Evolutionary conservation across 129 eudicot genomes (phyloP).

Genomic region (Flaveria bidentis): DNA sequence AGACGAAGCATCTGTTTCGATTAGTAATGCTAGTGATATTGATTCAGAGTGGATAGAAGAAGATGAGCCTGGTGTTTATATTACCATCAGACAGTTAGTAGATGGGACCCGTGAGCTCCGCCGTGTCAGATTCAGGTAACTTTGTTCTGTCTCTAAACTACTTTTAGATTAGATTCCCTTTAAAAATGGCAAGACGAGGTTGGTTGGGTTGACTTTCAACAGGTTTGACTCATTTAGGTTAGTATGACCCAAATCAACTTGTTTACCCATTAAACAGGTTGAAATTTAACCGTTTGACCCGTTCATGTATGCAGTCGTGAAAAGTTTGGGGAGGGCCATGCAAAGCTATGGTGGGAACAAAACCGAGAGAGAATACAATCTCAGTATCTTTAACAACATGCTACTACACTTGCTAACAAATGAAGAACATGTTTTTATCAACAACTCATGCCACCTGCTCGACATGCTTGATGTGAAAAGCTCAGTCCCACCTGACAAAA

Average conservation of each 20-base stretch:
- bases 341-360: conserved; percentile 57
- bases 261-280: not conserved
- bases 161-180: not conserved
- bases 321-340: conserved; percentile 50
- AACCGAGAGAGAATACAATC: conserved; percentile 50
- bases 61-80: conserved; percentile 65
- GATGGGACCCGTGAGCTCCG: conserved; percentile 55
- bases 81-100: conserved; percentile 53
- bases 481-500: not conserved
- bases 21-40: conserved; percentile 58
- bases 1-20: conserved; percentile 45
- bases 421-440: not conserved
- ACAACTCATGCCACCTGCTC: conserved; percentile 9
- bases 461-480: not conserved
- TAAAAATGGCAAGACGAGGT: too few relatives aligned
- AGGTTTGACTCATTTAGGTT: not conserved
- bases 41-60: conserved; percentile 66
- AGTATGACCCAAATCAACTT: not conserved
- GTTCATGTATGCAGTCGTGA: conserved; percentile 45
- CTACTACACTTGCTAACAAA: conserved; percentile 24
- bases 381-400: conserved; percentile 40
- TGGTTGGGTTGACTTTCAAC: not conserved
- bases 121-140: conserved; percentile 68
- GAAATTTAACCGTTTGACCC: not conserved
- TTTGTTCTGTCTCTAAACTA: not conserved